These are phyloP conservation scores for Boletus sensibilis DNA, from an alignment of 768 basidiomycete species.

Conservation along the genomic window DNA sequence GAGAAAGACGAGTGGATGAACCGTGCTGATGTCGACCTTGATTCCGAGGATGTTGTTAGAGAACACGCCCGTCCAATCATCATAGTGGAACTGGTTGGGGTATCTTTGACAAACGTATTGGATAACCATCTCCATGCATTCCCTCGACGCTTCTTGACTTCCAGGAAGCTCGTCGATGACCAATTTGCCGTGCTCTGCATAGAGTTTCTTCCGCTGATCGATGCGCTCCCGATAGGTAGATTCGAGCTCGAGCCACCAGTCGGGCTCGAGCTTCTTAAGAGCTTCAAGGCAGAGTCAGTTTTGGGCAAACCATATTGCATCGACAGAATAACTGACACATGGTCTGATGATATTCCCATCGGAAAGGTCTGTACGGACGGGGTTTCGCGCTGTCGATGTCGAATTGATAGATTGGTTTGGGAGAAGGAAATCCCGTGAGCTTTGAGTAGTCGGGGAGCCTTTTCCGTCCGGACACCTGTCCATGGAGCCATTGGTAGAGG, in stretches of 20 bases:
- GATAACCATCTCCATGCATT: conserved; percentile 56
- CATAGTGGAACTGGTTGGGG: conserved; percentile 48
- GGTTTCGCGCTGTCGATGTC: conserved; percentile 43
- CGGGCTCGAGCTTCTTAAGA: conserved; percentile 47
- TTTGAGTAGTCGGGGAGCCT: conserved; percentile 39
- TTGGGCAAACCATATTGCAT: not conserved
- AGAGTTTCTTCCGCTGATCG: conserved; percentile 41
- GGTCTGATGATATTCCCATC: conserved; percentile 56
- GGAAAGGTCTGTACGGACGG: conserved; percentile 55
- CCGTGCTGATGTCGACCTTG: conserved; percentile 24
- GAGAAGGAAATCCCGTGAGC: conserved; percentile 44
- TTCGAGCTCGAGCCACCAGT: conserved; percentile 59
- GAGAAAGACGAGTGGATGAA: conserved; percentile 43
- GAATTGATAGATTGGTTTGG: conserved; percentile 42
- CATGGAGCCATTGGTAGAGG: conserved; percentile 8
- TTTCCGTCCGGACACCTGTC: conserved; percentile 5
- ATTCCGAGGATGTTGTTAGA: conserved; percentile 43
- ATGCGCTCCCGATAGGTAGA: conserved; percentile 48
- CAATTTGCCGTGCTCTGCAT: conserved; percentile 37
- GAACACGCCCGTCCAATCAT: conserved; percentile 37
- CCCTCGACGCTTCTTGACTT: conserved; percentile 46
- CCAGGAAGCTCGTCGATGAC: conserved; percentile 49
- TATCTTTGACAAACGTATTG: conserved; percentile 58
- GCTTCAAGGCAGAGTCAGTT: conserved; percentile 27
- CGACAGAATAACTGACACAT: conserved; percentile 42